These are phyloP conservation scores for Mycena olivaceomarginata DNA, from an alignment of 768 basidiomycete species.

Conservation along the genomic window DNA sequence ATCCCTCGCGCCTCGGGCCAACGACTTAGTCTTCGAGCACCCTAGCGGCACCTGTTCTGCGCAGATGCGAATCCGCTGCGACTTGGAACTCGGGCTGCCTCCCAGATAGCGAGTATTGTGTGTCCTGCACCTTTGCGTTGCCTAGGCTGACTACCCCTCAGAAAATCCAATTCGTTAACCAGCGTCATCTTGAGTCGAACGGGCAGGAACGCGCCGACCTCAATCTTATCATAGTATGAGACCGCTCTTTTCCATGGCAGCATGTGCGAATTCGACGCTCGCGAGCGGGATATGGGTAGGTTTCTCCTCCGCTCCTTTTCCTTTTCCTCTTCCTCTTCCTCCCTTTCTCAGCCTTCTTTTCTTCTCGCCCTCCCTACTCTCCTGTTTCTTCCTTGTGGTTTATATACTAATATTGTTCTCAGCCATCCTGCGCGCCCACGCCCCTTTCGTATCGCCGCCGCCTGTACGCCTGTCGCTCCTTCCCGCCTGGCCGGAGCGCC, in stretches of 20 bases:
- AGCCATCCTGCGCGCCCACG: too few species aligned
- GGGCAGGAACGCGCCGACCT: constrained; percentile 1
- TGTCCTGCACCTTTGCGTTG: not conserved
- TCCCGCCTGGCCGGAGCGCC: too few species aligned
- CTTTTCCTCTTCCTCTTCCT: not conserved
- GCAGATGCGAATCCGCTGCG: too few species aligned
- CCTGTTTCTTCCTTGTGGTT: not conserved
- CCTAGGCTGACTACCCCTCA: not conserved
- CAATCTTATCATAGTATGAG: not conserved
- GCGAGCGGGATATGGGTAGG: too few species aligned
- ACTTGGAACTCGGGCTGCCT: too few species aligned
- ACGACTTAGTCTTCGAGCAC: not conserved
- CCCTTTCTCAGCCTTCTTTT: not conserved
- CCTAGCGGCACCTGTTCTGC: too few species aligned
- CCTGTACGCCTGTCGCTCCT: too few species aligned
- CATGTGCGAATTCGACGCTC: too few species aligned
- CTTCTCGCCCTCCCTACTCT: constrained; percentile 7
- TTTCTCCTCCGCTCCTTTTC: not conserved
- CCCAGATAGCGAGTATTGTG: too few species aligned
- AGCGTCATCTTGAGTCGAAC: not conserved
- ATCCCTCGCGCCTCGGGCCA: not conserved
- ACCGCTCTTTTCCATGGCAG: not conserved
- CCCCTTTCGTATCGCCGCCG: too few species aligned
- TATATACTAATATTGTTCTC: too few species aligned
- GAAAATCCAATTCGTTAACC: not conserved